Percentiles rank a stretch among this genome's conserved stretches.
These are phyloP conservation scores for Aspergillus uvarum DNA, from an alignment of 2,329 filamentous ascomycete species.

Conservation along the genomic window DNA sequence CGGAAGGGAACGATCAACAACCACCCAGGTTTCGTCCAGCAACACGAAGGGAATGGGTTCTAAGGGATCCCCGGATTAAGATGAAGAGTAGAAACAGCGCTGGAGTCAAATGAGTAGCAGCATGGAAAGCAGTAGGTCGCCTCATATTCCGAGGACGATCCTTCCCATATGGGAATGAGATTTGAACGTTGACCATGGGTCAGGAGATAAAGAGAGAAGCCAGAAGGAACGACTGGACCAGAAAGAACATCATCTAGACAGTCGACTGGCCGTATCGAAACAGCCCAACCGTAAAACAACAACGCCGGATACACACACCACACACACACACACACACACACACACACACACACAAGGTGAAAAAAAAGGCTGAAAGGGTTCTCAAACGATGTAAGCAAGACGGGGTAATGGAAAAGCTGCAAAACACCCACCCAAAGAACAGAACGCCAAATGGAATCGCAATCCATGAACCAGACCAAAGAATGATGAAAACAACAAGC, in stretches of 20 bases:
- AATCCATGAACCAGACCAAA: slow-evolving; percentile 1
- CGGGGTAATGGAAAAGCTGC: not conserved
- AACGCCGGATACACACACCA: not conserved
- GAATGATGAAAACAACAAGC: slow-evolving; percentile 10
- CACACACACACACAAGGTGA: not conserved
- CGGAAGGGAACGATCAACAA: not conserved
- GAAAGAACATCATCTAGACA: not conserved
- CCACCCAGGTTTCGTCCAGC: not conserved
- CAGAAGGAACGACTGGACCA: not conserved
- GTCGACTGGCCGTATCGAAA: not conserved
- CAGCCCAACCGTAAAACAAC: not conserved
- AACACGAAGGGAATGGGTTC: not conserved
- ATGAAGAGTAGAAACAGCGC: not conserved
- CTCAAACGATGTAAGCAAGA: not conserved
- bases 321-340: too few relatives aligned
- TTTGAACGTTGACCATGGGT: not conserved
- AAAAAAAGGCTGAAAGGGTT: not conserved
- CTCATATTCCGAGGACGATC: not conserved
- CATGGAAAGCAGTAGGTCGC: not conserved
- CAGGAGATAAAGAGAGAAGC: not conserved
- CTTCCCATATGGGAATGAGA: not conserved
- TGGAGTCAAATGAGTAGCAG: not conserved
- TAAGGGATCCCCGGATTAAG: not conserved
- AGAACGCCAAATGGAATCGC: slow-evolving; percentile 2
- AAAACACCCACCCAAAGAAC: not conserved